Base-by-base conservation (phyloP, 1,284 basidiomycete species). In the Pholiota adiposa region DNA sequence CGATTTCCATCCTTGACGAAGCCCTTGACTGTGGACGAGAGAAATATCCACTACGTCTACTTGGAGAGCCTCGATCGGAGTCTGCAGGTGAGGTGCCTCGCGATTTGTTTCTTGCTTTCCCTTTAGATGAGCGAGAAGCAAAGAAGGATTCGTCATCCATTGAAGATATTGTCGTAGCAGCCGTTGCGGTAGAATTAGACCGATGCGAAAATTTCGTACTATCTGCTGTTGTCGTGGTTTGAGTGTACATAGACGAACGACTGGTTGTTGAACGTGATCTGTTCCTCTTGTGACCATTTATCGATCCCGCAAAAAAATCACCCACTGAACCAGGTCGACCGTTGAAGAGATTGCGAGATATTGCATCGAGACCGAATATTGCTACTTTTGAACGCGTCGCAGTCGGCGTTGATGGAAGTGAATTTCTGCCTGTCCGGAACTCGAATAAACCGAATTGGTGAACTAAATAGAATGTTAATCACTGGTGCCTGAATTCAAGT, bases 361-460 rank as follows among this genome's bases (percentile, higher is more conserved):
- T 88, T 14, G 86, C 89, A 68, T 96, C 94, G 50, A 96, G 79
- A 29, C 90, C 87, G 68, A 96, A 93, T 59, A 93, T 92, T 14
- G 89, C 87, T 1, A 88, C 90, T 62, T 90, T 87, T 3, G 92
- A 89, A 48, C 89, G 87, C 14, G 85, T 83, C n/a, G n/a, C n/a
- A 0, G 90, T 92, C 0, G 94, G 94, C 0, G 94, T 96, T 0
- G 87, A 84, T 8, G 94, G 94, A 18, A 83, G 74, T 25, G 94
- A 96, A 61, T 84, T 87, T 54, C 81, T 83, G 43, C 87, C 87
- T 0, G 90, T 92, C 33, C 84, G 83, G 73, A 95, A 94, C 69
- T 90, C 88, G 76, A 94, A 96, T 55, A 96, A 74, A 9, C 93
- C 92, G 65, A 87, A 93, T 70, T 91, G 90, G 69, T 96, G 91